Evolutionary conservation across 2,329 filamentous ascomycete species (phyloP), one percentile per base, ranked within the genome.

Genomic region (Botryotinia calthae): DNA sequence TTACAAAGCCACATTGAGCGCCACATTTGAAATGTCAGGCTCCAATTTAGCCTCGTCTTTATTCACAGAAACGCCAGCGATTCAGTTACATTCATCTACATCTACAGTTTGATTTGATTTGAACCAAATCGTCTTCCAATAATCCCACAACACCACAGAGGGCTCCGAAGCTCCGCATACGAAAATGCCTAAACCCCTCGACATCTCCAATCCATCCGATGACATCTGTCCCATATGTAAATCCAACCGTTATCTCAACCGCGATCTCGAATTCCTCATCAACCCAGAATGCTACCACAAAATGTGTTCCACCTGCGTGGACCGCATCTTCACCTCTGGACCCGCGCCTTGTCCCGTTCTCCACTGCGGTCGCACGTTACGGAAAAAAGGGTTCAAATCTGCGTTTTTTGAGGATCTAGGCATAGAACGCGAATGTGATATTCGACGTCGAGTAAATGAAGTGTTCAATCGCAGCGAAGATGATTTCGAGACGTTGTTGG

Each of bases 261-360:
- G 90, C 74, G 91, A 94, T 84, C 95, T 99, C 88, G 88, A 91
- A 76, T 98, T 99, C 84, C 92, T 96, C 78, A 95, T 99, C 85
- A 98, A 98, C 82, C 94, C 95, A 14, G 94, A 97, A 86, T 99
- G 96, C 88, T 99, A 99, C 86, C 96, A 99, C 86, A 94, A 94
- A 78, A 98, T 99, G 93, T 99, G 96, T 86, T 92, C 94, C 82
- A 95, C 93, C 73, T 99, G 96, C 84, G 95, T 98, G 59, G 93
- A 95, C 82, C 92, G 95, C 72, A 93, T 98, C 79, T 99, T 98
- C 87, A 92, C 92, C 51, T 91, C 93, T 72, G 96, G 96, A 0
- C 96, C 96, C 0, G 93, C 94, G 72, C 93, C 94, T 75, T 99
- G 97, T 81, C 96, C 96, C 1, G 93, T 98, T 73, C 93, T 93